These are phyloP conservation scores for Thalassiosira exigua DNA, from an alignment of 352 stramenopile species.

Conservation along the genomic window DNA sequence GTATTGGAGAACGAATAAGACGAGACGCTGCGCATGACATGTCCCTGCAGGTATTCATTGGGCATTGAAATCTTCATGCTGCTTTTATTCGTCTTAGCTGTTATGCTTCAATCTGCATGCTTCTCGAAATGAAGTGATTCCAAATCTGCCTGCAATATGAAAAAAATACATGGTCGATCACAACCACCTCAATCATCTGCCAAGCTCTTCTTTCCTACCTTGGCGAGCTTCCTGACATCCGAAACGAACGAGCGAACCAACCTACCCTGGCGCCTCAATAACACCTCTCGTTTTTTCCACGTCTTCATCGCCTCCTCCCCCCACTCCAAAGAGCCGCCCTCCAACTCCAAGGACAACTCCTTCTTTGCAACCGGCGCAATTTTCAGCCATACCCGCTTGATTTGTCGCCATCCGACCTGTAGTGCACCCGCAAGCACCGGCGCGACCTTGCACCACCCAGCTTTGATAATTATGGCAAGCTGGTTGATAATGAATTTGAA, in stretches of 20 bases:
- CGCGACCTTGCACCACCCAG: slow-evolving; percentile 7
- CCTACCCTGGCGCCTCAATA: slow-evolving; percentile 33
- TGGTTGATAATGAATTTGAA: slow-evolving; percentile 5
- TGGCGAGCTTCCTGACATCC: not conserved
- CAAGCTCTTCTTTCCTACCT: not conserved
- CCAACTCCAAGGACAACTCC: slow-evolving; percentile 33
- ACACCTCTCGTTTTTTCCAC: slow-evolving; percentile 27
- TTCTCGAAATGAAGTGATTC: no score
- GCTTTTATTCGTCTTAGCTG: no score
- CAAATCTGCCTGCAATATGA: no score
- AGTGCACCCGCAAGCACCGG: slow-evolving; percentile 20
- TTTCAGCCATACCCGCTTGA: slow-evolving; percentile 14
- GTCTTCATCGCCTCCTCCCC: slow-evolving; percentile 26
- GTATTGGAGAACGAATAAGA: no score
- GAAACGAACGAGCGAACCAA: slow-evolving; percentile 1
- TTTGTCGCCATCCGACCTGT: slow-evolving; percentile 14
- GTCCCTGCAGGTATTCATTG: no score
- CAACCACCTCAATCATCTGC: no score
- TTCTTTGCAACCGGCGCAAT: slow-evolving; percentile 31
- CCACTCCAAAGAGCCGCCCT: slow-evolving; percentile 15
- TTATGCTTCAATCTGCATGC: no score
- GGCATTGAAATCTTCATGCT: no score
- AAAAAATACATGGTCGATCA: no score
- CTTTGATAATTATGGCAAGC: not conserved
- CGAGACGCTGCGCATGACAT: no score